Conservation (phyloP, 148 eudicot species). For the Rhododendron vialii region DNA sequence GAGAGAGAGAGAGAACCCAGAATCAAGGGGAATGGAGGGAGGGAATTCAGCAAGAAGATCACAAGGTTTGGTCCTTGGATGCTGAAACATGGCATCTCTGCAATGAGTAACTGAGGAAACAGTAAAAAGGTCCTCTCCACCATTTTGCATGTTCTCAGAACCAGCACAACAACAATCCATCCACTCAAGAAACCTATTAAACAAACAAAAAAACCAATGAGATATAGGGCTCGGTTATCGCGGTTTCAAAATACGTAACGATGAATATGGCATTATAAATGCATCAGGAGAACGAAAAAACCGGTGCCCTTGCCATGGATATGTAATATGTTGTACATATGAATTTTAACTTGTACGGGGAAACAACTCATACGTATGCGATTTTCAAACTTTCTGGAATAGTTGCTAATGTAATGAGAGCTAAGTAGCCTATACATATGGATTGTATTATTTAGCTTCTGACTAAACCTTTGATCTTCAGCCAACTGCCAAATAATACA, state of each 20-base stretch:
- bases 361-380: background rate
- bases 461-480: conserved; percentile 71
- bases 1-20: conserved; percentile 47
- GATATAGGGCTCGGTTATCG: too few species aligned
- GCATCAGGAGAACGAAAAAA: background rate
- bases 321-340: background rate
- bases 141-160: conserved; percentile 26
- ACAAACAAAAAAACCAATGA: background rate
- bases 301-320: background rate
- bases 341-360: background rate
- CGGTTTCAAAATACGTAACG: background rate
- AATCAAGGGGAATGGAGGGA: conserved; percentile 59
- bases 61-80: conserved; percentile 56
- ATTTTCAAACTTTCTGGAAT: background rate
- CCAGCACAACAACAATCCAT: conserved; percentile 80
- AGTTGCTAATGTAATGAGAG: background rate
- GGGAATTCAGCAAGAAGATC: conserved; percentile 66
- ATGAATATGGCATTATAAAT: background rate
- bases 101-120: conserved; percentile 37
- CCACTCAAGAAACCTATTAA: conserved; percentile 65
- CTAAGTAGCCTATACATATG: background rate
- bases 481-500: conserved; percentile 76
- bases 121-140: conserved; percentile 29
- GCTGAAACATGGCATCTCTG: conserved; percentile 59
- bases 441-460: background rate